Conservation (phyloP, 768 basidiomycete species). For the Mycena albidolilacea region DNA sequence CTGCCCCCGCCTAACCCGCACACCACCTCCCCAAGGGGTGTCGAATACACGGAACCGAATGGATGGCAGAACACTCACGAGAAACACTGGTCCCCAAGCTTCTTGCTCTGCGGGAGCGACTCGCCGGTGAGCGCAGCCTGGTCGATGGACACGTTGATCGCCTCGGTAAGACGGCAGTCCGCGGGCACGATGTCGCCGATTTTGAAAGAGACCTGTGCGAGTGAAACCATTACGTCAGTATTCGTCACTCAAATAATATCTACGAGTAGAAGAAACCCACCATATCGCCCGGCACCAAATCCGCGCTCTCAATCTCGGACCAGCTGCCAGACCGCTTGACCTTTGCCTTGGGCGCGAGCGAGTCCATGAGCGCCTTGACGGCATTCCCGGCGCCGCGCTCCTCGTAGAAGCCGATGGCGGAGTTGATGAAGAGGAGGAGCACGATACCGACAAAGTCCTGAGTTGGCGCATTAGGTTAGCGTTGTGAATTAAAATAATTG, state of each 20-base stretch:
- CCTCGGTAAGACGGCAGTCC: conserved; percentile 96
- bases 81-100: conserved; percentile 96
- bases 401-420: conserved; percentile 98
- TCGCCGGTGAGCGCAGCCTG: conserved; percentile 99
- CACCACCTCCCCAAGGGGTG: too few species aligned
- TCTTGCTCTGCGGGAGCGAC: conserved; percentile 94
- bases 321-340: conserved; percentile 90
- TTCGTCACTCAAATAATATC: background rate
- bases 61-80: conserved; percentile 69
- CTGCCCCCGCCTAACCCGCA: too few species aligned
- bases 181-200: conserved; percentile 99
- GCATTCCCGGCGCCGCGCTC: conserved; percentile 98
- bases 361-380: conserved; percentile 99
- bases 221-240: background rate
- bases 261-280: conserved; percentile 14
- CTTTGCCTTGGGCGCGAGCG: conserved; percentile 97
- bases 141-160: conserved; percentile 98
- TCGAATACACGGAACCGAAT: too few species aligned
- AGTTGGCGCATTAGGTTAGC: background rate
- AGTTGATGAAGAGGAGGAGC: conserved; percentile 93
- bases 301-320: conserved; percentile 92
- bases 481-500: background rate
- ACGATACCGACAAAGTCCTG: conserved; percentile 96
- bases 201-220: conserved; percentile 83
- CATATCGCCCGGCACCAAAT: conserved; percentile 96